Evolutionary conservation across 2,329 filamentous ascomycete species (phyloP).

Genomic region (Corinectria fuckeliana): DNA sequence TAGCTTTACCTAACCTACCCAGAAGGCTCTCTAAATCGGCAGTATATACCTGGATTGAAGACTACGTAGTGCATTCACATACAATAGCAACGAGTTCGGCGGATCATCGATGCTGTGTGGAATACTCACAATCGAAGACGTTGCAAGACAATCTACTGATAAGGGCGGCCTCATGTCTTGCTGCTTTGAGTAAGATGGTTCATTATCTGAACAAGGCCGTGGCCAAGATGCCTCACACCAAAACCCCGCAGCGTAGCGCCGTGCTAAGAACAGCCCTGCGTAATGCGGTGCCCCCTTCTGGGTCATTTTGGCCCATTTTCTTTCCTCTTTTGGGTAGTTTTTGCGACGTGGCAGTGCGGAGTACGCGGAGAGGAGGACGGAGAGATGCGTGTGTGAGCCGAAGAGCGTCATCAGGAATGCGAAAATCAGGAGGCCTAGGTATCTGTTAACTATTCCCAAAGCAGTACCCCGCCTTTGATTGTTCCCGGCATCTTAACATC

Average conservation of each 20-base stretch:
- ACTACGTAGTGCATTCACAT: too few relatives aligned
- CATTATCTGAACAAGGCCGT: too few relatives aligned
- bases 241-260: neutral
- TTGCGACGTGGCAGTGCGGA: neutral
- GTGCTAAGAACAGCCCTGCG: neutral
- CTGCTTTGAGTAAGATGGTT: neutral
- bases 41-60: neutral
- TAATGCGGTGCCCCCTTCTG: neutral
- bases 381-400: neutral
- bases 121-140: conserved; percentile 4
- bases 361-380: neutral
- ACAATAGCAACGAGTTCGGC: too few relatives aligned
- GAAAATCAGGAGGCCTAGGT: conserved; percentile 6
- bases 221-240: neutral
- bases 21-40: neutral
- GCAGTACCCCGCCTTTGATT: neutral
- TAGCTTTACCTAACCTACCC: too few relatives aligned
- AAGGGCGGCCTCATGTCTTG: conserved; percentile 5
- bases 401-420: neutral
- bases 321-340: conserved; percentile 7
- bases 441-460: conserved; percentile 17
- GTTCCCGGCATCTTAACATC: conserved; percentile 9
- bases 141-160: neutral
- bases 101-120: too few relatives aligned
- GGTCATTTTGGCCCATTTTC: conserved; percentile 1